These are phyloP conservation scores for Cladosporium sp. DNA, from an alignment of 2,329 filamentous ascomycete genomes.

Conservation along the genomic window DNA sequence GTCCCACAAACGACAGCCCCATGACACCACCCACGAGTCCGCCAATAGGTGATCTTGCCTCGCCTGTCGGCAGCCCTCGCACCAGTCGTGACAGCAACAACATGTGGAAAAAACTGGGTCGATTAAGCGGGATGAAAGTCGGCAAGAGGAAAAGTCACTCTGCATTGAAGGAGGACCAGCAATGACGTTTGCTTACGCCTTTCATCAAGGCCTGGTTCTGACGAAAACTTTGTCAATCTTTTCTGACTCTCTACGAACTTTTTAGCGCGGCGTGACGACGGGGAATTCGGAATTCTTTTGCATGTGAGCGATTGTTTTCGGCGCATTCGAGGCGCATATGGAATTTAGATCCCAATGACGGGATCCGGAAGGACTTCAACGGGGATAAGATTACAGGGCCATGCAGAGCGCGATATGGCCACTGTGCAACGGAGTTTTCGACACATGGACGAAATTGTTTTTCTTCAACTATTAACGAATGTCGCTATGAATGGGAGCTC, in stretches of 20 bases:
- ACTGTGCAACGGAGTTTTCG: slow-evolving; percentile 1
- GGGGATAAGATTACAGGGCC: not conserved
- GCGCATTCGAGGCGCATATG: slow-evolving; percentile 1
- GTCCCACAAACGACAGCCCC: slow-evolving; percentile 52
- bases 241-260: not conserved
- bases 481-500: slow-evolving; percentile 1
- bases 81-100: slow-evolving; percentile 19
- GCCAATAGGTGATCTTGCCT: slow-evolving; percentile 46
- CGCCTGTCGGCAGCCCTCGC: slow-evolving; percentile 20
- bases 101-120: slow-evolving; percentile 42
- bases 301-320: slow-evolving; percentile 7
- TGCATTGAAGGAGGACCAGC: slow-evolving; percentile 28
- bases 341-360: not conserved
- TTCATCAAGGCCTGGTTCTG: slow-evolving; percentile 3
- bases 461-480: slow-evolving; percentile 8
- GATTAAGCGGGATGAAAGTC: slow-evolving; percentile 36
- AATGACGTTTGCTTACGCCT: slow-evolving; percentile 1
- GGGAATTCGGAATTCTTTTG: not conserved
- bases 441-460: not conserved
- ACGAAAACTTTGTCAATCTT: not conserved
- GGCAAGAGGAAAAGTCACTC: slow-evolving; percentile 37
- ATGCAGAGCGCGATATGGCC: not conserved
- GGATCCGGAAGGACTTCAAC: not conserved
- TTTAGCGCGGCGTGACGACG: slow-evolving; percentile 14
- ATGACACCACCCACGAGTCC: slow-evolving; percentile 76